Base-by-base conservation (phyloP, 2,329 filamentous ascomycete species). In the Diaporthe sp. region DNA sequence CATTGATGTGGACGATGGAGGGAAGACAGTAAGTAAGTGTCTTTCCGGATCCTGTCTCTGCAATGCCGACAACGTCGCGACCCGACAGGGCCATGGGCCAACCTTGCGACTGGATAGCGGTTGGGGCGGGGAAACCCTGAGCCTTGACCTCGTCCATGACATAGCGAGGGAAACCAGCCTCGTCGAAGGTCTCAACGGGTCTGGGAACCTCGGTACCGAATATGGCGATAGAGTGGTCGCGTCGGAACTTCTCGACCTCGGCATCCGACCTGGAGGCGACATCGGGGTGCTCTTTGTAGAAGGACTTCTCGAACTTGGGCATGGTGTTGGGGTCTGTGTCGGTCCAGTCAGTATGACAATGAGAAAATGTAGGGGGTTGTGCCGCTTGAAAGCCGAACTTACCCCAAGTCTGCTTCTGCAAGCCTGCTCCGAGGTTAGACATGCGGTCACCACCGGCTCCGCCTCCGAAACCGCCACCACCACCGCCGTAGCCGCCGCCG, bases 61-160 rank as follows among this genome's bases (percentile, higher is more conserved):
- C 97, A 88, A 99, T 98, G 92, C 97, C 97, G 82, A 98, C 96
- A 77, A 98, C 96, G 84, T 99, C 97, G 81, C 97, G 96, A 88
- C 97, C 97, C 80, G 96, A 97, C 71, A 99, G 92, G 83, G 97
- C 96, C 97, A 98, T 98, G 78, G 97, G 97, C 97, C 97, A 98
- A 78, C 97, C 97, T 85, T 98, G 97, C 25, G 96, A 97, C 87
- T 99, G 97, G 85, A 99, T 98, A 78, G 97, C 93, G 57, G 97
- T 99, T 53, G 97, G 97, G 73, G 93, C 94, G 78, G 94, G 92
- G 87, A 99, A 99, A 60, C 97, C 97, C 87, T 98, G 96, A 34
- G 95, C 94, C 92, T 99, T 99, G 83, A 99, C 97, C 85, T 99
- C 97, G 82, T 95, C 96, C 91, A 99, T 97, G 78, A 99, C 97